These are phyloP conservation scores for Boletus smithii DNA, from an alignment of 1,284 basidiomycete genomes.

Conservation along the genomic window DNA sequence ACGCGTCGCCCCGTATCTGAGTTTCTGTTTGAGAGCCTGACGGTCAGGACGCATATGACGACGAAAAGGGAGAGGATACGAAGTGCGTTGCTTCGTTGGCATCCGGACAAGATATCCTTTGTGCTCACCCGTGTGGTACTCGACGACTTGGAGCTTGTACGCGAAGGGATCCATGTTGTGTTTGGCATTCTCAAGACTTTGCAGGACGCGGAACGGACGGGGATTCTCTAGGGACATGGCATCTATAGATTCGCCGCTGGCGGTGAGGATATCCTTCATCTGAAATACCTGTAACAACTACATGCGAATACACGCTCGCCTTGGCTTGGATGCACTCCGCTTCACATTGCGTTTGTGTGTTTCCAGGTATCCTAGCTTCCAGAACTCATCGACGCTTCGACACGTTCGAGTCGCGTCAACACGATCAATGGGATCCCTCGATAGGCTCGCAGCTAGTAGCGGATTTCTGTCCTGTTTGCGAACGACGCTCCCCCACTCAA, in stretches of 20 bases:
- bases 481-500: too few species aligned
- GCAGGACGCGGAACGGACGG: constrained; percentile 29
- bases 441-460: too few species aligned
- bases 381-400: too few species aligned
- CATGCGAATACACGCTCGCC: background rate
- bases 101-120: constrained; percentile 65
- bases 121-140: constrained; percentile 50
- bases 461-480: too few species aligned
- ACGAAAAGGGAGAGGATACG: constrained; percentile 54
- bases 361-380: too few species aligned
- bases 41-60: constrained; percentile 38
- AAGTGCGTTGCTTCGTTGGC: constrained; percentile 62
- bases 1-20: constrained; percentile 42
- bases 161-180: constrained; percentile 36
- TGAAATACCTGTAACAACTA: background rate
- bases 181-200: constrained; percentile 29
- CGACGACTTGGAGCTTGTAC: constrained; percentile 49
- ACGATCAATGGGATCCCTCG: too few species aligned
- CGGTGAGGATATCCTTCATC: background rate
- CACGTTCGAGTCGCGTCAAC: too few species aligned
- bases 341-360: too few species aligned
- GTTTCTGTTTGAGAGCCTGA: constrained; percentile 54
- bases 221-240: constrained; percentile 2
- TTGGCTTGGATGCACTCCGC: background rate
- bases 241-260: constrained; percentile 6